Evolutionary conservation across 169 alveolate species (phyloP), one percentile per base, ranked within the genome.

Genomic region (Eimeria maxima): DNA sequence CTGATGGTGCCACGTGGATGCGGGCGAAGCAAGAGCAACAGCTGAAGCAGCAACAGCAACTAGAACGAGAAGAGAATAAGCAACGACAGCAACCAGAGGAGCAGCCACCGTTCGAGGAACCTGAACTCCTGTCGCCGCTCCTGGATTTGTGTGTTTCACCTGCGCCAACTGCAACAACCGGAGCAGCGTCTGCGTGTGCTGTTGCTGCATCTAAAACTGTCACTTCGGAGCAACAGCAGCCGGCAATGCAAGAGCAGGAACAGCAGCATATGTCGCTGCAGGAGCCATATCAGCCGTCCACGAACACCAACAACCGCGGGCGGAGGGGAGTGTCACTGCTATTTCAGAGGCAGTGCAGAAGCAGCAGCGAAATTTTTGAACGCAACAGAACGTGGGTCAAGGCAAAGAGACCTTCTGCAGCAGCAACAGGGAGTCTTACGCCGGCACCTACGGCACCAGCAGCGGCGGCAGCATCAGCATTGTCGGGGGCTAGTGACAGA

Each of bases 331-430:
- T 83, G 91, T 83, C 91, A 18, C 76, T 83, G 29, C 20, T 83
- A 60, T 83, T 53, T 27, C 91, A 83, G 76, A 55, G 91, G 76
- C 91, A 83, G 18, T 55, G 91, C 91, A 53, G 91, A 55, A 83
- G 91, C 91, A 83, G 91, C 73, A 83, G 91, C 50, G 91, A 83
- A 55, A 76, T 83, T 83, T 57, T 83, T 29, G 91, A 83, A 55
- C 91, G 91, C 69, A 83, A 76, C 13, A 83, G 73, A 83, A 60
- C 91, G 29, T 83, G 91, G 91, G 91, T 53, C 33, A 83, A 38
- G 50, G 91, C 74, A 16, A 83, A 47, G 55, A 29, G 91, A 29
- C 88, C 88, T 27, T 78, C 88, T 8, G 67, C 88, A 45, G 88
- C 88, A n/a, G 65, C 88, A 78, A 22, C 67, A 78, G 47, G 88